phyloP scores from a whole-genome alignment of 805 yeast genomes.

The Teunomyces pallodes region DNA sequence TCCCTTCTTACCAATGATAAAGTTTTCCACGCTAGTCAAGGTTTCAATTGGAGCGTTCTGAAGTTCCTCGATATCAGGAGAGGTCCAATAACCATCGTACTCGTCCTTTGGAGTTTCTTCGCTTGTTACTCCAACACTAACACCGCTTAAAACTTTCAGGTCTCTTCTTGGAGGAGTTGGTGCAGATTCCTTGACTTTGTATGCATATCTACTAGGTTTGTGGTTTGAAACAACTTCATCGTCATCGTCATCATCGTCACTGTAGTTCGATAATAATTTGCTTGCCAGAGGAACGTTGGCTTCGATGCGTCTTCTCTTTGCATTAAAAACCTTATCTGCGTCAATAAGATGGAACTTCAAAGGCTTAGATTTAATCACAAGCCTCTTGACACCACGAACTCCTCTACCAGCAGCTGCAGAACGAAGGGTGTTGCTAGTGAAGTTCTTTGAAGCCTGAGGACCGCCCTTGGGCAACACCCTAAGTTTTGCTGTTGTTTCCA shows the following conservation, averaged over 20 bases:
- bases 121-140: slow-evolving; percentile 10
- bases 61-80: slow-evolving; percentile 58
- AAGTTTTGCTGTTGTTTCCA: slow-evolving; percentile 8
- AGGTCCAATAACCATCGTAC: slow-evolving; percentile 62
- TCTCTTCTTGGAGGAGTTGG: slow-evolving; percentile 2
- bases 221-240: slow-evolving; percentile 12
- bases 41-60: slow-evolving; percentile 42
- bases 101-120: slow-evolving; percentile 1
- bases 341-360: slow-evolving; percentile 40
- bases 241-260: slow-evolving; percentile 22
- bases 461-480: slow-evolving; percentile 7
- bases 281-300: slow-evolving; percentile 14
- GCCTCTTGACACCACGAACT: slow-evolving; percentile 29
- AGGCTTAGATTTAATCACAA: slow-evolving; percentile 41
- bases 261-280: slow-evolving; percentile 10
- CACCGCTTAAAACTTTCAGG: slow-evolving; percentile 10
- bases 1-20: slow-evolving; percentile 65
- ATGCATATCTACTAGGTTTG: slow-evolving; percentile 12
- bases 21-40: slow-evolving; percentile 55
- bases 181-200: slow-evolving; percentile 6
- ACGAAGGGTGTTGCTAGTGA: slow-evolving; percentile 5
- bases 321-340: slow-evolving; percentile 37
- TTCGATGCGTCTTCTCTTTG: slow-evolving; percentile 31
- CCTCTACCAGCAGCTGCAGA: slow-evolving; percentile 14
- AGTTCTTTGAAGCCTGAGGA: slow-evolving; percentile 6